Base-by-base conservation (phyloP, 2,329 filamentous ascomycete species). In the Colletotrichum sp. region DNA sequence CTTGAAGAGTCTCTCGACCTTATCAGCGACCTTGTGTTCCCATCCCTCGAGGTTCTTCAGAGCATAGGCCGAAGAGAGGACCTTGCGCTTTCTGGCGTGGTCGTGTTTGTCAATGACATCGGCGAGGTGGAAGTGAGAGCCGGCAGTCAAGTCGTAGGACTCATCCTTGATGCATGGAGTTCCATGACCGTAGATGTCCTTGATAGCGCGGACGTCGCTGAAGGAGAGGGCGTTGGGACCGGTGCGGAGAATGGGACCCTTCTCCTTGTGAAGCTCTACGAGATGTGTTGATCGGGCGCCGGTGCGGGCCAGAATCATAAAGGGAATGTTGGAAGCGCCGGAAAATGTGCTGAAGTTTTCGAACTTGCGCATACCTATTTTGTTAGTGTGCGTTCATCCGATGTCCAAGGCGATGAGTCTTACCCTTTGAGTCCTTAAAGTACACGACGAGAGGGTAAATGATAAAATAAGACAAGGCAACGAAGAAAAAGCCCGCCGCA, bases 21-120 rank as follows among this genome's bases (percentile, higher is more conserved):
- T 90, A 76, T 91, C 88, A 15, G 87, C 87, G 5, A 91, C 88
- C 77, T 90, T 91, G 81, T 87, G 86, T 77, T 90, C 89, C 89
- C 89, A 90, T 8, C 83, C 84, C 78, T 90, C 89, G 1, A 90
- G 86, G 77, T 90, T 90, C 81, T 89, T 89, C 69, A 89, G 78
- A 0, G 89, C 89, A 71, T 90, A 90, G 1, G 89, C 89, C 0
- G 85, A 85, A 4, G 88, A 87, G 5, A 91, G 80, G 2, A 89
- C 83, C 72, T 88, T 88, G 29, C 89, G 86, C 80, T 91, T 90
- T 12, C 87, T 83, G 3, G 86, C 84, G 77, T 91, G 90, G 9
- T 91, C 88, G 12, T 82, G 79, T 81, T 88, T 89, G 79, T 91
- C 88, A 11, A 88, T 79, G 5, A 89, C 88, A 79, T 91, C 89